Conservation (phyloP, 371 early-diverging fungal species). For the Lichtheimia ornata region DNA sequence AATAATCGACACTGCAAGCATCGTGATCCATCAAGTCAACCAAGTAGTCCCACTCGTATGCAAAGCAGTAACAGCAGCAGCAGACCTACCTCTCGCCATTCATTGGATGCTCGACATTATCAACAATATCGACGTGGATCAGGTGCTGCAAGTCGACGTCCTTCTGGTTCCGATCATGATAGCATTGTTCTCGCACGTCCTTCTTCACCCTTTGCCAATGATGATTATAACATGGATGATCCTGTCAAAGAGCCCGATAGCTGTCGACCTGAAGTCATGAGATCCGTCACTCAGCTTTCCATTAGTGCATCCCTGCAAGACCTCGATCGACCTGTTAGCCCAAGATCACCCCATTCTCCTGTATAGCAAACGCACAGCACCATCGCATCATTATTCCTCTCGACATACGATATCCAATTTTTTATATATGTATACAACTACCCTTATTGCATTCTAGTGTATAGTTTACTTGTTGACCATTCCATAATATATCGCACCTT, state of each 20-base stretch:
- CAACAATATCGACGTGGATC: conserved; percentile 10
- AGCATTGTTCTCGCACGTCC: conserved; percentile 31
- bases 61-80: no score
- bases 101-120: conserved; percentile 9
- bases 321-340: conserved; percentile 17
- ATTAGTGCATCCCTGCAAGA: conserved; percentile 40
- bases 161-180: conserved; percentile 30
- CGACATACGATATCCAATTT: neutral
- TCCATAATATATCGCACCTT: neutral
- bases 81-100: conserved; percentile 10
- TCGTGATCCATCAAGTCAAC: no score
- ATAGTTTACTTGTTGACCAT: neutral
- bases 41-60: no score
- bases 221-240: conserved; percentile 32
- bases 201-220: conserved; percentile 31
- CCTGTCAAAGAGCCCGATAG: conserved; percentile 49
- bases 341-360: conserved; percentile 1
- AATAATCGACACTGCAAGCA: no score
- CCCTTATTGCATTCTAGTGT: neutral
- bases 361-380: neutral
- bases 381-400: neutral
- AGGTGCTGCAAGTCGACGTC: conserved; percentile 15
- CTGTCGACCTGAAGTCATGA: conserved; percentile 43
- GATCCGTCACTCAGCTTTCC: conserved; percentile 47
- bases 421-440: conserved; percentile 1